Conservation (phyloP, 257 asterid genomes). For the Jaltomata sinuosa region DNA sequence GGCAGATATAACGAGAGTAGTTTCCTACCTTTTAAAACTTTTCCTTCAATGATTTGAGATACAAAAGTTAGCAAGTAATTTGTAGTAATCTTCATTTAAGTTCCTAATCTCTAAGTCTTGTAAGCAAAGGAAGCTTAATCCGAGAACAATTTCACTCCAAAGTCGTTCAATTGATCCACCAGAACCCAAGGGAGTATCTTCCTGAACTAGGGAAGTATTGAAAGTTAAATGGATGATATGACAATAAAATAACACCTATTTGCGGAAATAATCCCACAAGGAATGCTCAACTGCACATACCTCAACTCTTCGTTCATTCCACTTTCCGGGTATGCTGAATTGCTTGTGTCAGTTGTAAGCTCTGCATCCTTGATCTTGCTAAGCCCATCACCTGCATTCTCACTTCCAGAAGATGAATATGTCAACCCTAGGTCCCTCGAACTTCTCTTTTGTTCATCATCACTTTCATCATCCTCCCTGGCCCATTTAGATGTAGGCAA, state of each 20-base stretch:
- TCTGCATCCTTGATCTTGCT: conserved; percentile 39
- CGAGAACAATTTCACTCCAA: neutral
- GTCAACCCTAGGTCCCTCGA: conserved; percentile 60
- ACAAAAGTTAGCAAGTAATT: neutral
- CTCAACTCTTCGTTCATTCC: conserved; percentile 80
- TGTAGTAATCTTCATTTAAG: neutral
- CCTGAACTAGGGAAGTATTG: neutral
- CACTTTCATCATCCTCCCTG: conserved; percentile 76
- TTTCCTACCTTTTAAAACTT: neutral
- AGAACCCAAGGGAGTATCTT: neutral
- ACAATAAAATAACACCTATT: neutral
- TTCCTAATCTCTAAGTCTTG: neutral
- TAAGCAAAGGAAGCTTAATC: neutral
- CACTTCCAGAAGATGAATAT: conserved; percentile 94
- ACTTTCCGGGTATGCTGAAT: conserved; percentile 42
- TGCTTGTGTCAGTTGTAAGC: conserved; percentile 45
- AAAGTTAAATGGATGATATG: neutral
- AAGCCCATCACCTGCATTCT: conserved; percentile 50
- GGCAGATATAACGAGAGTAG: neutral
- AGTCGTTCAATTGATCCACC: neutral
- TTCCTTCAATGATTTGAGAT: neutral
- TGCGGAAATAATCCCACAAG: neutral
- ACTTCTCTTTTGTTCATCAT: conserved; percentile 53
- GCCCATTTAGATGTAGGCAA: conserved; percentile 94
- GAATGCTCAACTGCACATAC: conserved; percentile 20